A percentile compares a stretch with the other conserved stretches of the same genome.
phyloP scores from a whole-genome alignment of 1,284 basidiomycete species.

The Ceratobasidium sp. region DNA sequence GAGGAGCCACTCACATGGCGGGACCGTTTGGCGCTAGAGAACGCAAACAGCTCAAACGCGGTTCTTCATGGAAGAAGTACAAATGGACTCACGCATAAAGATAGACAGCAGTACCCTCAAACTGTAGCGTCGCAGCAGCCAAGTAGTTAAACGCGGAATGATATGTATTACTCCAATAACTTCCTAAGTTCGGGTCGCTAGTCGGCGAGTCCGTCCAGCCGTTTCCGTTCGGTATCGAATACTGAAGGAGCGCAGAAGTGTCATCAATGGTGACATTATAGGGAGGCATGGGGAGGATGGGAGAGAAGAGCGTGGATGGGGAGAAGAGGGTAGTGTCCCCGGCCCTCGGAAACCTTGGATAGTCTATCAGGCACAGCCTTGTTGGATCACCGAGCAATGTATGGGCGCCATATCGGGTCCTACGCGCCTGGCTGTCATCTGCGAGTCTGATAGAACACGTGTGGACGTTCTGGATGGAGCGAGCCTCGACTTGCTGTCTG shows the following conservation, averaged over 20 bases:
- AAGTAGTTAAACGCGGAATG: not conserved
- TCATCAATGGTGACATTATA: conserved; percentile 24
- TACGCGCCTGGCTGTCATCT: too few relatives aligned
- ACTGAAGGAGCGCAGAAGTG: conserved; percentile 23
- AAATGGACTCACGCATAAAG: conserved; percentile 30
- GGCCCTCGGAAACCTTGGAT: too few relatives aligned
- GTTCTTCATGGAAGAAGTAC: not conserved
- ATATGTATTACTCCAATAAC: conserved; percentile 17
- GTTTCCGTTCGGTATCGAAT: not conserved
- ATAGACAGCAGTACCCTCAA: conserved; percentile 28
- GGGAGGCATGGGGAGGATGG: conserved; percentile 11
- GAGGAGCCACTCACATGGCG: conserved; percentile 15
- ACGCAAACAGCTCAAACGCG: not conserved
- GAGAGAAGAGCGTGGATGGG: not conserved
- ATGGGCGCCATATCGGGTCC: too few relatives aligned
- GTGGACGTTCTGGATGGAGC: too few relatives aligned
- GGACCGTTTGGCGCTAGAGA: conserved; percentile 15
- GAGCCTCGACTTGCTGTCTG: too few relatives aligned
- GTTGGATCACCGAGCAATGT: too few relatives aligned
- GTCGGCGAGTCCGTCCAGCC: conserved; percentile 34
- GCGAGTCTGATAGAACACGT: too few relatives aligned
- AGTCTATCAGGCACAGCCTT: too few relatives aligned
- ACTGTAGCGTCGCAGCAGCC: conserved; percentile 16
- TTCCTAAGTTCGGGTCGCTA: conserved; percentile 1
- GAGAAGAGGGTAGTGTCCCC: too few relatives aligned